Base-by-base conservation (phyloP, 78 protist species). In the Planoprotostelium fungivorum region DNA sequence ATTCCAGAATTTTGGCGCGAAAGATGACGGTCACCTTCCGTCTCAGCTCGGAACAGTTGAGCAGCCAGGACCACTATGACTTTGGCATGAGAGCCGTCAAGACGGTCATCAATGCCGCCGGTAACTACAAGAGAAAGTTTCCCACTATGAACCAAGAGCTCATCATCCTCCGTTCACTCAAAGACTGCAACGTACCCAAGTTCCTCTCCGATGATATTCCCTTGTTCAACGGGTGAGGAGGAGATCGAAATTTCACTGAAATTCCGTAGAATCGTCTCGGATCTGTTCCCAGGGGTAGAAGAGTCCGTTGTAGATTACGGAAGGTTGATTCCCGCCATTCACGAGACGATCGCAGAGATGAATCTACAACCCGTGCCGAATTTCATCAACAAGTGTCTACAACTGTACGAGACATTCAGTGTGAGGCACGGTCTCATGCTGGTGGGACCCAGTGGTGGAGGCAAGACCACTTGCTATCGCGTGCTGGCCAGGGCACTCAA, bases 61-160 rank as follows among this genome's bases (percentile, higher is more conserved):
- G 95, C 29, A 63, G 94, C 29, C 98, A 97, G 89, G 93, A 88
- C 37, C 98, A 97, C 89, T 97, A 97, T 90, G 95, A 96, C 86
- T 96, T 94, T 34, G 98, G 98, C n/a, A 97, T 96, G 98, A 92
- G 98, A 0, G 98, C 98, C 28, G 97, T 97, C 63, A 96, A 96
- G 86, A 93, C 98, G 0, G 98, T 97, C 84, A 95, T 97, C 63
- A 29, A 84, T 0, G 91, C 96, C 0, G 98, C 98, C 5, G 98
- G 98, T 23, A 35, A 89, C 38, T 94, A 93, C 92, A 97, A 96
- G 93, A 84, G 93, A 0, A 84, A 36, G 35, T 0, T 37, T 36
- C 96, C 98, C 0, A 38, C 51, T 29, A 31, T 38, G 84, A 85
- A 36, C 10, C 98, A 98, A 88, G 97, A 95, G 29, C 86, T 93